Conservation (phyloP, 2,329 filamentous ascomycete species). For the Calonectria leucothoes region DNA sequence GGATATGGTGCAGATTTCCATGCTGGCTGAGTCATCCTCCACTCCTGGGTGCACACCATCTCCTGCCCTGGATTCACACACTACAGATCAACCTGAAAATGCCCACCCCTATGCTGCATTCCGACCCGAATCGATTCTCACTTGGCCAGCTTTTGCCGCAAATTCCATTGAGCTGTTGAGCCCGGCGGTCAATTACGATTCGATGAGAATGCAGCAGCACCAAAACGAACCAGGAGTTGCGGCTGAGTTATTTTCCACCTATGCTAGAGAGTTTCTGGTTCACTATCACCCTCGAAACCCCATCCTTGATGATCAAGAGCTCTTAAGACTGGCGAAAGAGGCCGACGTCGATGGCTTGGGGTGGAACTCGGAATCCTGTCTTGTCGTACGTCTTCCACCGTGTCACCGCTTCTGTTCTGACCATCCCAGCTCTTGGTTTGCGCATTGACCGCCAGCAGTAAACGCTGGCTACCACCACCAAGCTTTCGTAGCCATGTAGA, state of each 20-base stretch:
- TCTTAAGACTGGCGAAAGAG: conserved; percentile 29
- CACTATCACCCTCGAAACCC: conserved; percentile 38
- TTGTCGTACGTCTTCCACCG: background rate
- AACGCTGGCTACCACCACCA: background rate
- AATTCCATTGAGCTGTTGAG: too few species aligned
- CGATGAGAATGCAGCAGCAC: background rate
- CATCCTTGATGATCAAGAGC: conserved; percentile 33
- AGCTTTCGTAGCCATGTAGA: background rate
- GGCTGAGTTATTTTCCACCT: background rate
- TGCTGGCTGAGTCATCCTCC: background rate
- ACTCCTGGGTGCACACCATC: background rate
- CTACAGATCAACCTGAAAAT: too few species aligned
- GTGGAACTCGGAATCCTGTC: background rate
- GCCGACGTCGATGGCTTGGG: conserved; percentile 29
- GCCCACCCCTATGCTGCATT: conserved; percentile 5
- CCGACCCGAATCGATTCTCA: background rate
- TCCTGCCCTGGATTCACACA: background rate
- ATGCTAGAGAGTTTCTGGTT: conserved; percentile 27
- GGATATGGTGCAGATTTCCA: conserved; percentile 2
- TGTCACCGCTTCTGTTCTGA: background rate
- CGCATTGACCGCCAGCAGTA: background rate
- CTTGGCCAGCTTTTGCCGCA: conserved; percentile 5
- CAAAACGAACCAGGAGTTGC: background rate
- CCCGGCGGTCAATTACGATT: too few species aligned
- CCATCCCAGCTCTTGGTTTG: background rate